Conservation (phyloP, 805 yeast species). For the Pichia phayaonensis region DNA sequence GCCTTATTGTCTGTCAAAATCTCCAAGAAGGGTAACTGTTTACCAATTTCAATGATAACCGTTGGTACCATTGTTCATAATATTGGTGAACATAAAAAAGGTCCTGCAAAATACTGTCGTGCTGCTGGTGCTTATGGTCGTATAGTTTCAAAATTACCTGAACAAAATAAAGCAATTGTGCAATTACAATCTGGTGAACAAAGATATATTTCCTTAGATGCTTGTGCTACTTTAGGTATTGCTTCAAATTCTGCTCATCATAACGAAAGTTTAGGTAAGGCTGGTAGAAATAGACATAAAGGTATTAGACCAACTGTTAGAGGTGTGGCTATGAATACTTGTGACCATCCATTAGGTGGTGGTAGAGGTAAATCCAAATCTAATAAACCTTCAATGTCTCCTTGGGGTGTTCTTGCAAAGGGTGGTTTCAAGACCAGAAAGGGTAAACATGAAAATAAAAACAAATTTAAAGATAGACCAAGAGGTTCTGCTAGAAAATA, state of each 20-base stretch:
- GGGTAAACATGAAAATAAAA: constrained; percentile 76
- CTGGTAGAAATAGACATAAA: constrained; percentile 87
- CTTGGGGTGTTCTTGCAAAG: constrained; percentile 92
- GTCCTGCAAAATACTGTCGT: constrained; percentile 83
- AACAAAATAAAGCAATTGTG: constrained; percentile 63
- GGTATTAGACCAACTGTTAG: constrained; percentile 94
- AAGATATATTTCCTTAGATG: constrained; percentile 75
- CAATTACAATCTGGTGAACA: constrained; percentile 89
- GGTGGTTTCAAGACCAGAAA: constrained; percentile 91
- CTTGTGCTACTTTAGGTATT: constrained; percentile 90
- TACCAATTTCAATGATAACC: constrained; percentile 91
- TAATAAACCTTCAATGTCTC: constrained; percentile 86
- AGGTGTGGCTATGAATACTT: constrained; percentile 97
- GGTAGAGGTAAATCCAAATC: constrained; percentile 99
- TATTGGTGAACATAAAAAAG: constrained; percentile 68
- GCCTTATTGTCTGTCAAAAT: constrained; percentile 83
- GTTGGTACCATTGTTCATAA: constrained; percentile 86
- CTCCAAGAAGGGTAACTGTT: constrained; percentile 88
- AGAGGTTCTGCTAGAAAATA: constrained; percentile 39
- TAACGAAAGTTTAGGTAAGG: constrained; percentile 86
- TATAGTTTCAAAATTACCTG: constrained; percentile 69
- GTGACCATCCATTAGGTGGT: constrained; percentile 99
- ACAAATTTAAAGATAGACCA: constrained; percentile 88
- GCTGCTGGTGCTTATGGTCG: constrained; percentile 95
- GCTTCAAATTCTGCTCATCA: constrained; percentile 92